Percentiles rank a stretch among this genome's conserved stretches.
Evolutionary conservation across 306 rosid species (phyloP).

Genomic region (Mimosa pudica): DNA sequence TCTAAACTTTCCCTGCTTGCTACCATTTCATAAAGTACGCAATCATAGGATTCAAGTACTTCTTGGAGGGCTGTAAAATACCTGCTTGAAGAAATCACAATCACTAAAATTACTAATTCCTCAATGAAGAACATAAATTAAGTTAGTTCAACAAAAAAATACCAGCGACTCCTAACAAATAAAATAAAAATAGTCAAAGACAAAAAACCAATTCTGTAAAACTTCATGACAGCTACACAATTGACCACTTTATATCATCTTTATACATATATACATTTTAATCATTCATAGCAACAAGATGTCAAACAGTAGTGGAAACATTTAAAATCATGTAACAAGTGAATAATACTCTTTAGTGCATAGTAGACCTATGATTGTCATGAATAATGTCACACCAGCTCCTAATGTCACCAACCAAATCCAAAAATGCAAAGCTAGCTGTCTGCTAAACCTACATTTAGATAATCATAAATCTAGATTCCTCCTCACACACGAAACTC

Average conservation of each 20-base stretch:
- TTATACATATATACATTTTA: background rate
- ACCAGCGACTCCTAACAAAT: background rate
- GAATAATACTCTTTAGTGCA: background rate
- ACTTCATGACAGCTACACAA: background rate
- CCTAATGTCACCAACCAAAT: conserved; percentile 12
- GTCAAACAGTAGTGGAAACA: background rate
- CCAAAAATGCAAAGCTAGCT: conserved; percentile 5
- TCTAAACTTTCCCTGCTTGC: conserved; percentile 85
- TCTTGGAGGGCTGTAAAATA: conserved; percentile 83
- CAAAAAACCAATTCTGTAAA: background rate
- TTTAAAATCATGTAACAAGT: background rate
- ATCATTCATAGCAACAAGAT: background rate
- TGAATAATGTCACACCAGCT: conserved; percentile 15
- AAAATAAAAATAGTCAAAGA: background rate
- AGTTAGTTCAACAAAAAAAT: background rate
- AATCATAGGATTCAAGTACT: conserved; percentile 84
- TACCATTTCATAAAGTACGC: conserved; percentile 95
- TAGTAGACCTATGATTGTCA: background rate
- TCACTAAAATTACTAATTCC: background rate
- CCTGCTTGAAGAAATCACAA: conserved; percentile 47
- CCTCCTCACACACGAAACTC: background rate
- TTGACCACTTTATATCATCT: background rate
- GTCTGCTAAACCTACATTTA: conserved; percentile 13
- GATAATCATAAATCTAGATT: background rate
- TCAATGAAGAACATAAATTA: background rate